Conservation (phyloP, 805 yeast species). For the Hanseniaspora pseudoguilliermondii region DNA sequence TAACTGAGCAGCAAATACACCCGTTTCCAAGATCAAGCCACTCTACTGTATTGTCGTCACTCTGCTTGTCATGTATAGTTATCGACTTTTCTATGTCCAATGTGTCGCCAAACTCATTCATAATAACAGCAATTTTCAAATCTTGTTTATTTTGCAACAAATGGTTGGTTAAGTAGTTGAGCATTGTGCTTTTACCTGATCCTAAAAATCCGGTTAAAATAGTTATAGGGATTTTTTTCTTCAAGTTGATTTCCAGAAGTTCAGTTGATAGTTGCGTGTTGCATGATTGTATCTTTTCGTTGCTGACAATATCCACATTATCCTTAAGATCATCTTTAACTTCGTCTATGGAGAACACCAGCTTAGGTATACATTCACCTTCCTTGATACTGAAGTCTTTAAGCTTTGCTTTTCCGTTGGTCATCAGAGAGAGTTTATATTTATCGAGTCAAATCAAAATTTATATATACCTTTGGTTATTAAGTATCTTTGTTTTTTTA, state of each 20-base stretch:
- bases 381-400: conserved; percentile 24
- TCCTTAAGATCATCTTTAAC: conserved; percentile 20
- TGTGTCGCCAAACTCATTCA: conserved; percentile 88
- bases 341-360: conserved; percentile 23
- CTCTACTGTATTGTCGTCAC: conserved; percentile 52
- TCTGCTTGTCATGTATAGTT: conserved; percentile 41
- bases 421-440: not conserved
- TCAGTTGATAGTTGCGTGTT: conserved; percentile 19
- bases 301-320: conserved; percentile 21
- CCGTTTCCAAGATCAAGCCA: conserved; percentile 97
- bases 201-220: conserved; percentile 92
- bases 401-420: conserved; percentile 10
- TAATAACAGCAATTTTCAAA: conserved; percentile 70
- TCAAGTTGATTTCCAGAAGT: not conserved
- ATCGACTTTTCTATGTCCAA: conserved; percentile 79
- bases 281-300: conserved; percentile 22
- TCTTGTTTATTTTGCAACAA: conserved; percentile 24
- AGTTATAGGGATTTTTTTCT: conserved; percentile 68
- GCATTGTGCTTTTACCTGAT: conserved; percentile 80
- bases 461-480: not conserved
- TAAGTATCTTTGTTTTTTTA: too few species aligned
- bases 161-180: conserved; percentile 58
- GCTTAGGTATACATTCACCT: conserved; percentile 26
- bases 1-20: conserved; percentile 90
- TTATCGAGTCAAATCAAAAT: not conserved